Evolutionary conservation across 371 early-diverging fungal genomes (phyloP).

Genomic region (Rhizopus arrhizus): DNA sequence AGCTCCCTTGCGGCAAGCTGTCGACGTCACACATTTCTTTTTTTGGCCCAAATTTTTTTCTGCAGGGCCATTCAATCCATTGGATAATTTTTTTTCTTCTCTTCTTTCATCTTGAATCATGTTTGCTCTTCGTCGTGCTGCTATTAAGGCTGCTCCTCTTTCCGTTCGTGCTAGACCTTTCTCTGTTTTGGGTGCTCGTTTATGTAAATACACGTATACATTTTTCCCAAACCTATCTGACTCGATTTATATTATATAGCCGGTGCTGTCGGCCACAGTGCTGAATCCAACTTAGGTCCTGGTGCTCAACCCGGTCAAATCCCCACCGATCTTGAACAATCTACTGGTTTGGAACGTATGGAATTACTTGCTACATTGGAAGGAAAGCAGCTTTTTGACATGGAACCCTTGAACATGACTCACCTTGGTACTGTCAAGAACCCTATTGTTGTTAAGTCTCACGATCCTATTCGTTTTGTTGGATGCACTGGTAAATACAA

Average conservation of each 20-base stretch:
- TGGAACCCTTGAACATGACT: conserved; percentile 78
- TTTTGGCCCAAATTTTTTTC: neutral
- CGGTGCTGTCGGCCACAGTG: conserved; percentile 45
- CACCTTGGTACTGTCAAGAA: conserved; percentile 81
- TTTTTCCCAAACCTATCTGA: neutral
- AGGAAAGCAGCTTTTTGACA: conserved; percentile 88
- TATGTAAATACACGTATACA: conserved; percentile 24
- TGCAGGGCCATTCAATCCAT: conserved; percentile 2
- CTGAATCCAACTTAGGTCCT: conserved; percentile 66
- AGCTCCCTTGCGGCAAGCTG: neutral
- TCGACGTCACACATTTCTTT: conserved; percentile 5
- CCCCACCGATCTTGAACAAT: conserved; percentile 88
- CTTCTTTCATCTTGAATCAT: conserved; percentile 13
- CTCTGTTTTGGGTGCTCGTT: conserved; percentile 42
- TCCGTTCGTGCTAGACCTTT: conserved; percentile 33
- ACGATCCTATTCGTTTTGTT: conserved; percentile 82
- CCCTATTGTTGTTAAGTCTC: conserved; percentile 87
- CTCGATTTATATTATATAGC: conserved; percentile 12
- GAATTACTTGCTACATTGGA: conserved; percentile 85
- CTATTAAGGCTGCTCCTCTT: conserved; percentile 38
- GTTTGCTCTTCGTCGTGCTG: conserved; percentile 45
- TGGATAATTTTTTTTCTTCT: conserved; percentile 15
- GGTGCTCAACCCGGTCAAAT: conserved; percentile 68
- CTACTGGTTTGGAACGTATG: conserved; percentile 90
- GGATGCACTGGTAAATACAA: conserved; percentile 87